Evolutionary conservation across 208 protist genomes (phyloP).

Genomic region (Acanthamoeba quina): DNA sequence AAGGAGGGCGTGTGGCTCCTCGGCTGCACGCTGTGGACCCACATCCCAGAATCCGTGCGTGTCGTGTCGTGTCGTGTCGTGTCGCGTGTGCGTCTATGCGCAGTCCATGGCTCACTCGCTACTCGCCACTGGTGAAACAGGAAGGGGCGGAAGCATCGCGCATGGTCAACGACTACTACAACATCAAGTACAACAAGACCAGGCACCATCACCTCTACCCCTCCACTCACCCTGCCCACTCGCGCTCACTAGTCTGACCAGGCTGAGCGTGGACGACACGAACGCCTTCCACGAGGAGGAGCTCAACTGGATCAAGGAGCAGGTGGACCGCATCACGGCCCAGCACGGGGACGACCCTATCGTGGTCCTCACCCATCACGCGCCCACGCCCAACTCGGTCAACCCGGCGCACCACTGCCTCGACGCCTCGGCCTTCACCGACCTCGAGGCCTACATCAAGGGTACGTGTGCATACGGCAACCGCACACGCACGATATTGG

Average conservation of each 20-base stretch:
- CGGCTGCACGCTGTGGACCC: slow-evolving; percentile 61
- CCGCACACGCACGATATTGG: too few relatives aligned
- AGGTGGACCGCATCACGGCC: not conserved
- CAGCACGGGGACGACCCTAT: not conserved
- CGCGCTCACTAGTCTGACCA: not conserved
- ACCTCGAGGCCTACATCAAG: not conserved
- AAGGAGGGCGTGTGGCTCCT: slow-evolving; percentile 17
- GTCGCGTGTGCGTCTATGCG: not conserved
- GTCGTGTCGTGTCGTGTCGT: not conserved
- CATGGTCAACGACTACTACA: slow-evolving; percentile 54
- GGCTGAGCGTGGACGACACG: slow-evolving; percentile 62
- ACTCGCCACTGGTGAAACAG: not conserved
- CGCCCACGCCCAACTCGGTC: slow-evolving; percentile 34
- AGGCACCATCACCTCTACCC: not conserved
- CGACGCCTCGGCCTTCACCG: slow-evolving; percentile 2
- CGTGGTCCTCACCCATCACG: slow-evolving; percentile 61
- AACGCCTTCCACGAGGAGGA: slow-evolving; percentile 59
- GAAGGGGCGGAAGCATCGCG: slow-evolving; percentile 7
- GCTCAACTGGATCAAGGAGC: slow-evolving; percentile 1
- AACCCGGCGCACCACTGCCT: slow-evolving; percentile 19
- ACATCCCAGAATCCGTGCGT: slow-evolving; percentile 20
- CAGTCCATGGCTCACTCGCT: too few relatives aligned
- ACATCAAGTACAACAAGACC: slow-evolving; percentile 58
- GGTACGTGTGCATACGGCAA: too few relatives aligned
- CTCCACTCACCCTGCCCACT: not conserved